Conservation (phyloP, 2,329 filamentous ascomycete species). For the Aspergillus pseudoterreus region DNA sequence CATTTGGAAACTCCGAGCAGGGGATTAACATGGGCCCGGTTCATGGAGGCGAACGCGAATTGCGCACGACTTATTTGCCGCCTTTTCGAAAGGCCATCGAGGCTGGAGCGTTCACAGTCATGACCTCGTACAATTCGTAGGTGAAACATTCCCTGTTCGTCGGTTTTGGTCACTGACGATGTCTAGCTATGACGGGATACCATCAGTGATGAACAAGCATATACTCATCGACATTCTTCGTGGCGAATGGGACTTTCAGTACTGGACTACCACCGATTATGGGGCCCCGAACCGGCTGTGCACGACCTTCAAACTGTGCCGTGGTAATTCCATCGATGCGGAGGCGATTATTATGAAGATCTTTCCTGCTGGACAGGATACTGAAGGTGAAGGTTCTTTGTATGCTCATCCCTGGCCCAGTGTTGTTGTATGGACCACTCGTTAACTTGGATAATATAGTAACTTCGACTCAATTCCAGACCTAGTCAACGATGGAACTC, state of each 20-base stretch:
- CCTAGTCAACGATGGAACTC: background rate
- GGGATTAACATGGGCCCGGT: background rate
- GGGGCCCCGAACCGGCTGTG: background rate
- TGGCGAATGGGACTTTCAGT: background rate
- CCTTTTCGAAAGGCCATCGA: background rate
- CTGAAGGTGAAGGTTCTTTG: background rate
- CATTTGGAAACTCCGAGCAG: background rate
- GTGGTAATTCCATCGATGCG: background rate
- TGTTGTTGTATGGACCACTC: background rate
- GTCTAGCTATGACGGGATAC: background rate
- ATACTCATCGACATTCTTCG: background rate
- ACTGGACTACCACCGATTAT: background rate
- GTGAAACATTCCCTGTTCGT: background rate
- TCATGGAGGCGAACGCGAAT: background rate
- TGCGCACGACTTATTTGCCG: background rate
- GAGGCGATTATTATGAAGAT: background rate
- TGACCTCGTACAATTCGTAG: background rate
- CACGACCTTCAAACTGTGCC: background rate
- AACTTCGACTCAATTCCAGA: background rate
- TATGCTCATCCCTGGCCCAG: background rate
- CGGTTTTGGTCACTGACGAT: background rate
- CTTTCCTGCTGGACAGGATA: background rate
- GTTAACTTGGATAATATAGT: background rate
- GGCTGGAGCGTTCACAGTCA: background rate
- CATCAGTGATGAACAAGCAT: background rate